Conservation (phyloP, 257 asterid species). For the Leptodermis oblonga region DNA sequence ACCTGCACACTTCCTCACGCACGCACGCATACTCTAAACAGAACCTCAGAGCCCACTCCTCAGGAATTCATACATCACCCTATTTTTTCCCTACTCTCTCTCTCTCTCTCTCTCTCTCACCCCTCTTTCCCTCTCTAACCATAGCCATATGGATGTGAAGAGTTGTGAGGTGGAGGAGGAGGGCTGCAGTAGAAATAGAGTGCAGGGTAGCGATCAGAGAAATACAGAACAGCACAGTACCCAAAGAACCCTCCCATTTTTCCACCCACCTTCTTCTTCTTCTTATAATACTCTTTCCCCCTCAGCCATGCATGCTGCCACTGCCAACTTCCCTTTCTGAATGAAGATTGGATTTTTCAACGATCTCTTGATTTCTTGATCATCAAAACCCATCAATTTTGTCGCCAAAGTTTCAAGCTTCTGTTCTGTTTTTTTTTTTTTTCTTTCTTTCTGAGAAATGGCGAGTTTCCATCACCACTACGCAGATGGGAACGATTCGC, state of each 20-base stretch:
- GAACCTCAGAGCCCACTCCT: slow-evolving; percentile 19
- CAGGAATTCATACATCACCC: slow-evolving; percentile 35
- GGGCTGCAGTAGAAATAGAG: slow-evolving; percentile 32
- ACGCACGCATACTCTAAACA: slow-evolving; percentile 86
- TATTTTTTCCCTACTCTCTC: slow-evolving; percentile 9
- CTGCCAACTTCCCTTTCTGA: neutral
- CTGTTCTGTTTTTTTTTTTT: neutral
- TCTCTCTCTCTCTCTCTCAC: slow-evolving; percentile 24
- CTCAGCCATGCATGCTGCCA: neutral
- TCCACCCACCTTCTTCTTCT: slow-evolving; percentile 7
- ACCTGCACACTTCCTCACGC: slow-evolving; percentile 83
- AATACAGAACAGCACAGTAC: slow-evolving; percentile 30
- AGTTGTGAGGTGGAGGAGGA: slow-evolving; percentile 10
- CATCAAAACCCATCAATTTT: neutral
- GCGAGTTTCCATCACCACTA: slow-evolving; percentile 30
- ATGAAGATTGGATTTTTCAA: neutral
- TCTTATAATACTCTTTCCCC: slow-evolving; percentile 29
- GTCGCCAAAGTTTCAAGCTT: neutral
- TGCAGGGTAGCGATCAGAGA: slow-evolving; percentile 33
- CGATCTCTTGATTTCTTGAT: neutral
- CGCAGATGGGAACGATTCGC: slow-evolving; percentile 39
- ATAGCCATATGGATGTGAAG: slow-evolving; percentile 38
- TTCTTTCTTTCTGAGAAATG: too few species aligned
- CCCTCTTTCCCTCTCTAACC: slow-evolving; percentile 19
- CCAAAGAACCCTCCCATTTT: slow-evolving; percentile 20